Evolutionary conservation across 768 basidiomycete species (phyloP).

Genomic region (Amanita inopinata): DNA sequence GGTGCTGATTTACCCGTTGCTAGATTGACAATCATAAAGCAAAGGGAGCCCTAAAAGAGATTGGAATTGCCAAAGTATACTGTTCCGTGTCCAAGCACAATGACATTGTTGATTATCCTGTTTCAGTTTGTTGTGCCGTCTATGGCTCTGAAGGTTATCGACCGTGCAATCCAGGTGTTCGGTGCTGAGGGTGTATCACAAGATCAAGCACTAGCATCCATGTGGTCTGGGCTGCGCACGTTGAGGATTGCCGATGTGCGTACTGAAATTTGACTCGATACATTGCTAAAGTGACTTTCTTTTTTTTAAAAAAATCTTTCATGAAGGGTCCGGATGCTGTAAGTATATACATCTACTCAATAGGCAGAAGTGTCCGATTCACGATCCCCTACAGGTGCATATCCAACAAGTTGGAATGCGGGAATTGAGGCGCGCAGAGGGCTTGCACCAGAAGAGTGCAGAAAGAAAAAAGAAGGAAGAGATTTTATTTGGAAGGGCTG

Average conservation of each 20-base stretch:
- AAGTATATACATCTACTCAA: slow-evolving; percentile 15
- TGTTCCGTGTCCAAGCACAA: neutral
- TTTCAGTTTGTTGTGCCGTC: slow-evolving; percentile 83
- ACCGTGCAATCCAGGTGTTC: slow-evolving; percentile 92
- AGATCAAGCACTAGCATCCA: slow-evolving; percentile 72
- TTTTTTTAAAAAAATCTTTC: no score
- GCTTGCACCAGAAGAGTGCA: slow-evolving; percentile 41
- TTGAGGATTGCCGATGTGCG: slow-evolving; percentile 80
- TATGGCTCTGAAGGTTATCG: slow-evolving; percentile 82
- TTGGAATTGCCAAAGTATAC: slow-evolving; percentile 88
- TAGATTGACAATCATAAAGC: slow-evolving; percentile 87
- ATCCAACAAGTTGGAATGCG: slow-evolving; percentile 90
- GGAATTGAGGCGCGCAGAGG: slow-evolving; percentile 73
- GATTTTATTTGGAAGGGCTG: slow-evolving; percentile 48
- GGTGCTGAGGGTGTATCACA: slow-evolving; percentile 96
- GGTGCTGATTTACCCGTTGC: slow-evolving; percentile 5
- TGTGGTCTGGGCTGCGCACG: slow-evolving; percentile 77
- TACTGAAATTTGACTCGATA: slow-evolving; percentile 9
- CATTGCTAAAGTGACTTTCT: no score
- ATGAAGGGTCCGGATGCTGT: slow-evolving; percentile 75
- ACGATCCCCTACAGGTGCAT: slow-evolving; percentile 51
- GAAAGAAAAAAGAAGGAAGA: slow-evolving; percentile 54
- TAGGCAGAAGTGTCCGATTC: slow-evolving; percentile 9
- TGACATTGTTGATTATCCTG: slow-evolving; percentile 4
- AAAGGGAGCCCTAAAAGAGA: slow-evolving; percentile 95